Base-by-base conservation (phyloP, 2,329 filamentous ascomycete species). In the Colletotrichum sp. region DNA sequence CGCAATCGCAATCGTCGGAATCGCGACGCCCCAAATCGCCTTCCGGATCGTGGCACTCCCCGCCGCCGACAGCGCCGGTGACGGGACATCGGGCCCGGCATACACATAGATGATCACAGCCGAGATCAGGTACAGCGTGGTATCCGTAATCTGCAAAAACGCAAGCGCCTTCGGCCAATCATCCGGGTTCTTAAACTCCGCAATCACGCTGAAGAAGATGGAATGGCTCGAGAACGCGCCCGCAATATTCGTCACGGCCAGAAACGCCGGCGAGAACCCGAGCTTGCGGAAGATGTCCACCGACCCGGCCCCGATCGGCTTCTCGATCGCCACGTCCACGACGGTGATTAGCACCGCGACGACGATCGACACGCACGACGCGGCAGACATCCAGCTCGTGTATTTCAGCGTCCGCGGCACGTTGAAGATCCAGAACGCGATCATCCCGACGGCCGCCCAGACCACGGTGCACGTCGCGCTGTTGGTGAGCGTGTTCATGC, bases 1-100 rank as follows among this genome's bases (percentile, higher is more conserved):
- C 0, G 93, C 92, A 64, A 95, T 91, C 55, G 95, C 86, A 72
- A 95, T 95, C 2, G 92, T 94, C 3, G 93, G 93, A 4, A 93
- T 87, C 0, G 93, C 93, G 68, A 95, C 87, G 16, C 92, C 93
- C 84, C 92, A 95, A 9, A 93, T 92, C 8, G 93, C 85, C 80
- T 94, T 94, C 24, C 90, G 87, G 57, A 95, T 84, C 0, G 89
- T 80, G 3, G 82, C 82, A 0, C 83, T 84, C 2, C 89, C 87
- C 4, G 93, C 90, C 3, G 92, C 92, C 6, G 92, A 91, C 1
- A 95, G 87, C 0, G 94, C 93, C 0, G 94, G 94, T 1, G 91
- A 92, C 1, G 88, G 87, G 2, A 95, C 92, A 6, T 87, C 83
- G 1, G 87, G 85, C 0, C 94, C 93, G 2, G 90, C 91, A 79